phyloP scores from a whole-genome alignment of 1,284 basidiomycete genomes.

The Ceratobasidium theobromae region DNA sequence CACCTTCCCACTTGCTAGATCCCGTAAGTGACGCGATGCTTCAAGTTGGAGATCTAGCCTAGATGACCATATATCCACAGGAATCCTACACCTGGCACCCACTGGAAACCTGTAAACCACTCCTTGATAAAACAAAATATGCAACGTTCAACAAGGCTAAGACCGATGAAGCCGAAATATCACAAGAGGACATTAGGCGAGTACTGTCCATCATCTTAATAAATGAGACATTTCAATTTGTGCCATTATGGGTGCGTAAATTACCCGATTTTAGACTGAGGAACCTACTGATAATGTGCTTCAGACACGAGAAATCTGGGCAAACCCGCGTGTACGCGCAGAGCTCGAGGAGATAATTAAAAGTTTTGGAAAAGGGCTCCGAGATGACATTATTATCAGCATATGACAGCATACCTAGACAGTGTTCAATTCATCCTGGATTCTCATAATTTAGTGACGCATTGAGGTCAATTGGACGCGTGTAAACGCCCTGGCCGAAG shows the following conservation, averaged over 20 bases:
- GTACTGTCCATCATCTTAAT: slow-evolving; percentile 3
- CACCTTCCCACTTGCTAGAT: slow-evolving; percentile 86
- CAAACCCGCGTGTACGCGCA: neutral
- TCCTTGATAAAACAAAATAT: slow-evolving; percentile 67
- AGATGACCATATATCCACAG: slow-evolving; percentile 44
- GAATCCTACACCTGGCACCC: slow-evolving; percentile 78
- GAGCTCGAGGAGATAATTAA: neutral
- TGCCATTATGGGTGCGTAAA: too few relatives aligned
- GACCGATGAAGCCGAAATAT: slow-evolving; percentile 15
- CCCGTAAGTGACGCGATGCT: slow-evolving; percentile 55
- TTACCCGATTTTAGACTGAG: too few relatives aligned
- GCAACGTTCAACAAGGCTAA: slow-evolving; percentile 63
- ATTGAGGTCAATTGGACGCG: too few relatives aligned
- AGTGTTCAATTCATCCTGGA: neutral
- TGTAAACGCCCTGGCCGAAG: too few relatives aligned
- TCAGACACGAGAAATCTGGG: slow-evolving; percentile 4
- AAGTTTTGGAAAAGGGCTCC: slow-evolving; percentile 26
- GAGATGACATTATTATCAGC: slow-evolving; percentile 22
- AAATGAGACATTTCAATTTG: too few relatives aligned
- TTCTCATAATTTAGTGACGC: too few relatives aligned
- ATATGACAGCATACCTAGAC: neutral
- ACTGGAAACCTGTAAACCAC: slow-evolving; percentile 57
- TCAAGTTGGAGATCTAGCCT: neutral
- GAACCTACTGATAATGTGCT: neutral
- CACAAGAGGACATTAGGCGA: slow-evolving; percentile 3